Evolutionary conservation across 345 rosid genomes (phyloP).

Genomic region (Anacardium occidentale): DNA sequence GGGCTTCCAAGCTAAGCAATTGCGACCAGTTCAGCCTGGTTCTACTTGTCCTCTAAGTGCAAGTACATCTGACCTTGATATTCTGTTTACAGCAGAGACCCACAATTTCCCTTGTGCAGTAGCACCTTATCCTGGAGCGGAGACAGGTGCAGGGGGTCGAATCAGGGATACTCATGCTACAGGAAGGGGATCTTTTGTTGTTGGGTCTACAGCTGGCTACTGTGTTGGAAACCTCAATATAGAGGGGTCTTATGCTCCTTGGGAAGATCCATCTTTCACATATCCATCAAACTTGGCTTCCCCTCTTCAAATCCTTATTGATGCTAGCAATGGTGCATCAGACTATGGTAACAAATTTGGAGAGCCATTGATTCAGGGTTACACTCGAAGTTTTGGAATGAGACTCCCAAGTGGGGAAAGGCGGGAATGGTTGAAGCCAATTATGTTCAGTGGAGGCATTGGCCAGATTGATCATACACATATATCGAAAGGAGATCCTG

Average conservation of each 20-base stretch:
- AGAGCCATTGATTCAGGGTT: constrained; percentile 94
- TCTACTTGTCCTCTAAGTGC: constrained; percentile 51
- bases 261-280: constrained; percentile 77
- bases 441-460: constrained; percentile 93
- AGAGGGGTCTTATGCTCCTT: constrained; percentile 83
- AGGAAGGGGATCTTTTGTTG: constrained; percentile 87
- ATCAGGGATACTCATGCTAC: constrained; percentile 99
- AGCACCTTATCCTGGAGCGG: constrained; percentile 98
- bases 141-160: constrained; percentile 96
- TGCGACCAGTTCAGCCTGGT: constrained; percentile 76
- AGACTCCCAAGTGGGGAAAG: constrained; percentile 93
- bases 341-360: constrained; percentile 97
- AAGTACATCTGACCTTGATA: constrained; percentile 57
- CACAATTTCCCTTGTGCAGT: constrained; percentile 99
- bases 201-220: constrained; percentile 86
- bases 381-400: constrained; percentile 86
- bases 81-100: constrained; percentile 90
- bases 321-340: constrained; percentile 94
- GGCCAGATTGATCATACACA: constrained; percentile 92
- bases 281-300: constrained; percentile 85
- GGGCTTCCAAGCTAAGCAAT: constrained; percentile 69
- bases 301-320: constrained; percentile 83
- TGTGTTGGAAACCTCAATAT: constrained; percentile 79
- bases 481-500: constrained; percentile 81
- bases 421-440: constrained; percentile 95